These are phyloP conservation scores for Musa balbisiana DNA, from an alignment of 202 grass and related monocot species.

Conservation along the genomic window DNA sequence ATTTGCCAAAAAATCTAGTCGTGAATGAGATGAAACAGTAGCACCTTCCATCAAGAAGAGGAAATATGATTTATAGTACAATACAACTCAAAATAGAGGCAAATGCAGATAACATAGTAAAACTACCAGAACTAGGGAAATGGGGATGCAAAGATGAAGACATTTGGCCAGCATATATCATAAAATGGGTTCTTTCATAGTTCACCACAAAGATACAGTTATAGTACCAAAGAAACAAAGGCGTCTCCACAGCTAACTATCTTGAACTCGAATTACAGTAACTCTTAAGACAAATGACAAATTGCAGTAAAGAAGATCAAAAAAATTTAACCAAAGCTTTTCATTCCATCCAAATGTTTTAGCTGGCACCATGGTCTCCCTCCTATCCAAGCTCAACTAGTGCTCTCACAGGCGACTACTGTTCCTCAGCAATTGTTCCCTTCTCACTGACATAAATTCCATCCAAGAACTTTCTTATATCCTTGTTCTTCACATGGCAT, in stretches of 20 bases:
- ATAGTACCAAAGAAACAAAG: background rate
- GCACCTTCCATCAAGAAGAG: too few relatives aligned
- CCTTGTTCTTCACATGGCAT: conserved; percentile 16
- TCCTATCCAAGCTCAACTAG: background rate
- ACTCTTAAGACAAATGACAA: background rate
- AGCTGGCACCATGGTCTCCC: too few relatives aligned
- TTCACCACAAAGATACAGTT: background rate
- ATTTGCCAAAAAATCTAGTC: too few relatives aligned
- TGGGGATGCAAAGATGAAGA: too few relatives aligned
- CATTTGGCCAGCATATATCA: too few relatives aligned
- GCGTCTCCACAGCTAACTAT: conserved; percentile 10
- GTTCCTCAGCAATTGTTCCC: background rate
- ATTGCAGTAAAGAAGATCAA: background rate
- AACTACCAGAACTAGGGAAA: too few relatives aligned
- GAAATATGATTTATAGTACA: too few relatives aligned
- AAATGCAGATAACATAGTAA: too few relatives aligned
- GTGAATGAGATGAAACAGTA: too few relatives aligned
- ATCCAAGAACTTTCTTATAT: conserved; percentile 10
- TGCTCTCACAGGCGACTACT: background rate
- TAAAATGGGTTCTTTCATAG: too few relatives aligned
- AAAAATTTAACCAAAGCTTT: background rate
- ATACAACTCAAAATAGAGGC: too few relatives aligned
- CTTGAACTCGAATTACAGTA: conserved; percentile 6
- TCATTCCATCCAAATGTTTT: too few relatives aligned
- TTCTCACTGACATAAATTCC: conserved; percentile 6